phyloP scores from a whole-genome alignment of 257 asterid genomes.

The Solanum commersonii region DNA sequence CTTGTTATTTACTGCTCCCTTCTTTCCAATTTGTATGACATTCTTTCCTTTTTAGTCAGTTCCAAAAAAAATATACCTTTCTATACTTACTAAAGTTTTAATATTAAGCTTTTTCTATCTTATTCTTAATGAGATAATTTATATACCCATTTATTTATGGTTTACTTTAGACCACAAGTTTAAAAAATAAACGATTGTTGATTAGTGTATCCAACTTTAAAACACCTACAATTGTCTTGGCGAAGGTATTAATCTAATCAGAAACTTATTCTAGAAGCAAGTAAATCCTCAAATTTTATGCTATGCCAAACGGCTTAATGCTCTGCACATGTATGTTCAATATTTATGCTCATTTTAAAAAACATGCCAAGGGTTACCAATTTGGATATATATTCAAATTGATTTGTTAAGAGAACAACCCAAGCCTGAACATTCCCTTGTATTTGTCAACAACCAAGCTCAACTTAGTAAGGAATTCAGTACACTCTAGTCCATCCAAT shows the following conservation, averaged over 20 bases:
- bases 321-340: background rate
- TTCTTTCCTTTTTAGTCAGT: background rate
- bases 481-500: background rate
- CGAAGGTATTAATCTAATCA: background rate
- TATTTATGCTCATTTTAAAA: background rate
- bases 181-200: background rate
- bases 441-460: background rate
- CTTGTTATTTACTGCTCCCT: background rate
- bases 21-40: background rate
- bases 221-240: background rate
- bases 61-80: background rate
- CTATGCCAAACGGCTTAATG: background rate
- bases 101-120: background rate
- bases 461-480: background rate
- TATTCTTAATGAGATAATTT: background rate
- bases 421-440: background rate
- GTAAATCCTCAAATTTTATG: background rate
- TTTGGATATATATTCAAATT: background rate
- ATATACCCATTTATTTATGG: background rate
- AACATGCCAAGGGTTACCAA: background rate
- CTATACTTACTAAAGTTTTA: background rate
- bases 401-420: background rate
- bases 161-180: background rate
- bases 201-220: background rate
- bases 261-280: background rate